Evolutionary conservation across 2,329 filamentous ascomycete species (phyloP), one percentile per base, ranked within the genome.

Genomic region (Achaetomium macrosporum): DNA sequence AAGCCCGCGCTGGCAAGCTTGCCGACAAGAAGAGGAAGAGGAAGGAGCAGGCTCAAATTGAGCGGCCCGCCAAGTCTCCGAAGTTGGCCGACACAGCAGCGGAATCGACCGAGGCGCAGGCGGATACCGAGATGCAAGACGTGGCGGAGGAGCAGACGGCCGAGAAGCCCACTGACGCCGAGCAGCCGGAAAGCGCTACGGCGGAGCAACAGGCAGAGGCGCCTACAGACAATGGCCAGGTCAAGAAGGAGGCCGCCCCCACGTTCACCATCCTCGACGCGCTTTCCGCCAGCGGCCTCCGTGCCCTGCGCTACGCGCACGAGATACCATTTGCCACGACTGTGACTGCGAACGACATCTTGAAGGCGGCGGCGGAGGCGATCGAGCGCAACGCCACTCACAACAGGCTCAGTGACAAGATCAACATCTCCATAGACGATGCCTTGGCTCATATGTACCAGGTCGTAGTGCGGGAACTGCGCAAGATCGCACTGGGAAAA

Each of bases 381-480:
- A 97, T 99, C 67, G 81, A 83, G 63, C 76, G 86, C 61, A 99
- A 99, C 64, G 84, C 93, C 35, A 75, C 84, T 57, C 87, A 96
- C 71, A 99, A 97, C 67, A 77, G 79, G 13, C 76, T 96, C 2
- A 73, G 81, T 42, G 76, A 82, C 44, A 87, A 83, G 61, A 86
- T 97, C 54, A 79, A 76, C 4, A 80, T 88, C 5, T 86, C 84
- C 31, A 84, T 85, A 33, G 87, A 88, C 42, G 92, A 97, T 71
- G 93, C 93, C 1, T 81, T 93, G 43, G 84, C 83, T 4, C 89
- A 95, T 69, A 97, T 99, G 92, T 96, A 97, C 68, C 78, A 79
- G 56, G 73, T 82, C 49, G 75, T 87, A 42, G 79, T 82, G 7
- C 70, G 76, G 36, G 76, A 78, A 50, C 66, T 78, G 35, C 69